A percentile compares a stretch with the other conserved stretches of the same genome.
phyloP scores from a whole-genome alignment of 2,329 filamentous ascomycete genomes.

The Alternaria atra region DNA sequence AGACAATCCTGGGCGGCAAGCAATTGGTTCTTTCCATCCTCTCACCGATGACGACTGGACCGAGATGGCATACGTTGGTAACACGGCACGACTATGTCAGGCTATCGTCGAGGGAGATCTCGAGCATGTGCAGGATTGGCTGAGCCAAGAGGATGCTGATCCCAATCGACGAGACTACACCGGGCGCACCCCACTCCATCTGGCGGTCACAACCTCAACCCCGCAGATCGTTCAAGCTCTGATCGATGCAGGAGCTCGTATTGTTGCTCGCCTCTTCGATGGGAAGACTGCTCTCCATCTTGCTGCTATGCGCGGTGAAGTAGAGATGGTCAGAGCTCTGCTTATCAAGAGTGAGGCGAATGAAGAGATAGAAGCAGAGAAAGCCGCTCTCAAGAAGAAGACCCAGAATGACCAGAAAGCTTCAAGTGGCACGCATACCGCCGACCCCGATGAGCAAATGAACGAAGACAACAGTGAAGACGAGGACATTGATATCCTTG shows the following conservation, averaged over 20 bases:
- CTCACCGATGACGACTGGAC: slow-evolving; percentile 86
- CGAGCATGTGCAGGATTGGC: slow-evolving; percentile 75
- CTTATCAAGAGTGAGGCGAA: slow-evolving; percentile 79
- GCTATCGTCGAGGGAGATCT: slow-evolving; percentile 80
- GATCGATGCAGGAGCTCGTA: slow-evolving; percentile 74
- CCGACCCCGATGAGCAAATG: slow-evolving; percentile 7
- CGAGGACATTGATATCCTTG: slow-evolving; percentile 63
- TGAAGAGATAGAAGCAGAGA: slow-evolving; percentile 71
- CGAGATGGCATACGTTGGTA: slow-evolving; percentile 88
- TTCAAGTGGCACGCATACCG: neutral
- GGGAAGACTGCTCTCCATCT: slow-evolving; percentile 85
- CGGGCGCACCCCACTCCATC: slow-evolving; percentile 79
- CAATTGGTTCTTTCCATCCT: slow-evolving; percentile 78
- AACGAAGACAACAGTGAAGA: slow-evolving; percentile 56
- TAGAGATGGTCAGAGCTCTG: slow-evolving; percentile 74
- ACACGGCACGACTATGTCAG: slow-evolving; percentile 78
- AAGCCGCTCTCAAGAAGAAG: slow-evolving; percentile 54
- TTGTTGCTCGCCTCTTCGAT: slow-evolving; percentile 79
- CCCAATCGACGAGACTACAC: slow-evolving; percentile 69
- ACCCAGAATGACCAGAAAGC: neutral
- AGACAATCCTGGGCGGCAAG: slow-evolving; percentile 82
- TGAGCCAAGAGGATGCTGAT: slow-evolving; percentile 71
- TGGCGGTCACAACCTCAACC: slow-evolving; percentile 75
- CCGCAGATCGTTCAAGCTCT: slow-evolving; percentile 75
- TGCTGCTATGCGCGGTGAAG: slow-evolving; percentile 74